These are phyloP conservation scores for Cladophialophora psammophila DNA, from an alignment of 2,329 filamentous ascomycete genomes.

Conservation along the genomic window DNA sequence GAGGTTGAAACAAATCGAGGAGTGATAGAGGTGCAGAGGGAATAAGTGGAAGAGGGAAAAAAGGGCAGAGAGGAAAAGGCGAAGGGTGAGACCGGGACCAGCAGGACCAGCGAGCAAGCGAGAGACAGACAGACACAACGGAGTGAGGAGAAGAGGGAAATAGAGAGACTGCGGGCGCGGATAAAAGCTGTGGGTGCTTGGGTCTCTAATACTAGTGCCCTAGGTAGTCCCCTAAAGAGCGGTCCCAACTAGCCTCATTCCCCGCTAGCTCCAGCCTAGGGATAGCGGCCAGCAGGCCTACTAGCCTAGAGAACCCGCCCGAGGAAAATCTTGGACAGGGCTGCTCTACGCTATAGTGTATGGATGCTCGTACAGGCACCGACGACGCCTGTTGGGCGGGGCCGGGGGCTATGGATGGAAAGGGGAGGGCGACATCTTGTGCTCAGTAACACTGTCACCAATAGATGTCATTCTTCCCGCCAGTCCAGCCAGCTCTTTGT, in stretches of 20 bases:
- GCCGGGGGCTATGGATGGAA: constrained; percentile 6
- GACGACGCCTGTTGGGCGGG: not conserved
- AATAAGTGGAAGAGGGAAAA: constrained; percentile 22
- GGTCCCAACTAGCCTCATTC: constrained; percentile 13
- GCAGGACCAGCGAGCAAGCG: constrained; percentile 23
- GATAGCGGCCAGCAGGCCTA: constrained; percentile 12
- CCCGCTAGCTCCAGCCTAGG: constrained; percentile 18
- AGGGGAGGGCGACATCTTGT: constrained; percentile 6
- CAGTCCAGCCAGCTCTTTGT: constrained; percentile 6
- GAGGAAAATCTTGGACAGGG: constrained; percentile 24
- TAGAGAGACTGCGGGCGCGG: constrained; percentile 14
- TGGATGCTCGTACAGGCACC: not conserved
- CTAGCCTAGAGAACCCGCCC: constrained; percentile 5
- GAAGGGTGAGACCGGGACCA: constrained; percentile 27
- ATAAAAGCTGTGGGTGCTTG: constrained; percentile 5
- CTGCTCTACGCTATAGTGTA: not conserved
- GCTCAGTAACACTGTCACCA: constrained; percentile 4
- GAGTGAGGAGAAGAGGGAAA: constrained; percentile 20
- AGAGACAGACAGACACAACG: constrained; percentile 30
- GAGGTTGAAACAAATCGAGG: constrained; percentile 36
- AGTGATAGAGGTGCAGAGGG: constrained; percentile 17
- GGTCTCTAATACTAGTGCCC: constrained; percentile 19
- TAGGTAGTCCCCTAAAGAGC: not conserved
- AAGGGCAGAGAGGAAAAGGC: constrained; percentile 24
- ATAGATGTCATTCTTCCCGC: constrained; percentile 14